Evolutionary conservation across 768 basidiomycete species (phyloP).

Genomic region (Pulveroboletus sp.): DNA sequence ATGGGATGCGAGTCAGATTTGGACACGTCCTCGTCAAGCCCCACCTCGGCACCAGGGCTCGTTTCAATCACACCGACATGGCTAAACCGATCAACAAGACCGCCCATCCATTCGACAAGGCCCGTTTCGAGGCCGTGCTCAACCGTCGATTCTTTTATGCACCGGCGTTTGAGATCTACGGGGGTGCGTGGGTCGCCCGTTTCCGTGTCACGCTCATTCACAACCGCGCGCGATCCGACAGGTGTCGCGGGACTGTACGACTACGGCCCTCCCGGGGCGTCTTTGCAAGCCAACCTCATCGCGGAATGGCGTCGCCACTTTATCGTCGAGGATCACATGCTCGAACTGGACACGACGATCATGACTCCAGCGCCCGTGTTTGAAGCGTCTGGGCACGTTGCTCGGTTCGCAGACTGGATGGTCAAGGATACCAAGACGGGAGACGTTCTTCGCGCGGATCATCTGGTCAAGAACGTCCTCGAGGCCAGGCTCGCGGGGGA

Average conservation of each 20-base stretch:
- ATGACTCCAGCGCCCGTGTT: conserved; percentile 95
- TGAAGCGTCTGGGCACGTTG: conserved; percentile 96
- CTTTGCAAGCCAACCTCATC: conserved; percentile 95
- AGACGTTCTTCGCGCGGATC: conserved; percentile 94
- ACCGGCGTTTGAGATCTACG: conserved; percentile 98
- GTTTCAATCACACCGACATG: conserved; percentile 26
- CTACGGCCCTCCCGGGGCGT: conserved; percentile 94
- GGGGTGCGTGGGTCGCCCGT: conserved; percentile 56
- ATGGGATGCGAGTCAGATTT: conserved; percentile 26
- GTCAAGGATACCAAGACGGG: conserved; percentile 93
- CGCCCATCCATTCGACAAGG: conserved; percentile 83
- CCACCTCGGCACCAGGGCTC: neutral
- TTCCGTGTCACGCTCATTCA: too few relatives aligned
- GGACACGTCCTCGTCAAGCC: conserved; percentile 6
- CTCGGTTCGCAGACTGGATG: conserved; percentile 99
- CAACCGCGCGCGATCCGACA: neutral
- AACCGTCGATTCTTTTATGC: conserved; percentile 95
- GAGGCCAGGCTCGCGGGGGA: conserved; percentile 88
- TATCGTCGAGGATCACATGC: conserved; percentile 97
- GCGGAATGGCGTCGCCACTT: conserved; percentile 97
- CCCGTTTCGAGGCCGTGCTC: conserved; percentile 76
- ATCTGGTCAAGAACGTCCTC: conserved; percentile 88
- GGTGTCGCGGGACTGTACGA: conserved; percentile 98
- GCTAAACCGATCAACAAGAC: conserved; percentile 60
- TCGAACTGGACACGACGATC: conserved; percentile 96